A percentile compares a stretch with the other conserved stretches of the same genome.
Evolutionary conservation across 148 eudicot genomes (phyloP).

Genomic region (Nyssa sinensis): DNA sequence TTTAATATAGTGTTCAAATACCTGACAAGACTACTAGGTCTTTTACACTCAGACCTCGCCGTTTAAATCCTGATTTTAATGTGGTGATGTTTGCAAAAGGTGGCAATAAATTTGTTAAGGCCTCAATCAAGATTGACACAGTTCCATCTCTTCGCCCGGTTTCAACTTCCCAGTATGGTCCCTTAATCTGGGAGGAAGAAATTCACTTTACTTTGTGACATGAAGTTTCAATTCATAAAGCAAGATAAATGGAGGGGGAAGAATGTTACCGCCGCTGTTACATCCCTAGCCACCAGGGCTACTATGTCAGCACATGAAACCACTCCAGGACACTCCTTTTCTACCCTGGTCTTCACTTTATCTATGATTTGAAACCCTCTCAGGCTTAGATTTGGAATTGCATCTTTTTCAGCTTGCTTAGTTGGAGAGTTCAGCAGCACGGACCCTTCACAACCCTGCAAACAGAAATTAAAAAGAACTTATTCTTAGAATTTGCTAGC

Average conservation of each 20-base stretch:
- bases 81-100: slow-evolving; percentile 26
- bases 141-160: slow-evolving; percentile 40
- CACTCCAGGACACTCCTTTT: slow-evolving; percentile 20
- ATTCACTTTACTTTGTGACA: neutral
- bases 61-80: slow-evolving; percentile 14
- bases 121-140: slow-evolving; percentile 19
- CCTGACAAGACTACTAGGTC: slow-evolving; percentile 31
- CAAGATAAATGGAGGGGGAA: too few relatives aligned
- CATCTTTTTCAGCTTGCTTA: slow-evolving; percentile 23
- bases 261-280: slow-evolving; percentile 21
- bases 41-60: slow-evolving; percentile 17
- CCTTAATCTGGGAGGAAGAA: slow-evolving; percentile 19
- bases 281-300: slow-evolving; percentile 34
- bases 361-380: slow-evolving; percentile 33
- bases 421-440: slow-evolving; percentile 22
- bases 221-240: too few relatives aligned
- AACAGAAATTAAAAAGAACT: neutral
- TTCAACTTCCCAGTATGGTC: slow-evolving; percentile 26
- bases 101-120: slow-evolving; percentile 19
- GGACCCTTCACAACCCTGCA: slow-evolving; percentile 34
- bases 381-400: slow-evolving; percentile 28
- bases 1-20: too few relatives aligned
- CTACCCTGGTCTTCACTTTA: slow-evolving; percentile 24
- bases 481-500: too few relatives aligned
- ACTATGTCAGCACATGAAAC: slow-evolving; percentile 37